phyloP scores from a whole-genome alignment of 352 stramenopile genomes.

The Pythium aquatile region DNA sequence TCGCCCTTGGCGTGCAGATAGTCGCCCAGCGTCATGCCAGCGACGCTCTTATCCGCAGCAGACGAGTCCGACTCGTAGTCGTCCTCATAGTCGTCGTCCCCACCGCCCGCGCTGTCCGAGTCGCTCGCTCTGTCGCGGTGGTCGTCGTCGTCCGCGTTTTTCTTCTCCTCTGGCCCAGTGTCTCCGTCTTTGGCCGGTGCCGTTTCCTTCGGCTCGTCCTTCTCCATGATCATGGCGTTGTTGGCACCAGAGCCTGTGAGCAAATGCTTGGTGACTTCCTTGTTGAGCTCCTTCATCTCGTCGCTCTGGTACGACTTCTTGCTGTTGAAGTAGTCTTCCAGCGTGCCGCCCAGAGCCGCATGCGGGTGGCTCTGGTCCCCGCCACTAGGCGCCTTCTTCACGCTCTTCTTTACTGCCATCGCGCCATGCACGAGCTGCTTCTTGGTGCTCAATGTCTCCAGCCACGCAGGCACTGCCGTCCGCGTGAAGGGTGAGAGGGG shows the following conservation, averaged over 20 bases:
- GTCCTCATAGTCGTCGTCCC: constrained; percentile 38
- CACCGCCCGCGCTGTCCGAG: constrained; percentile 12
- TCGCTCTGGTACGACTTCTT: constrained; percentile 32
- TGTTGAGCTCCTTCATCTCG: constrained; percentile 30
- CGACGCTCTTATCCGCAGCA: constrained; percentile 29
- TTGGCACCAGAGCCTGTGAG: constrained; percentile 44
- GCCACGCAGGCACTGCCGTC: no score
- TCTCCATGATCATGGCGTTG: constrained; percentile 57
- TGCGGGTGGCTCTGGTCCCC: constrained; percentile 20
- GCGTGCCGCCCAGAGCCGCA: constrained; percentile 26
- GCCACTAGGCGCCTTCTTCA: constrained; percentile 24
- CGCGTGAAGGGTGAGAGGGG: no score
- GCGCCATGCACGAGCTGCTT: not conserved
- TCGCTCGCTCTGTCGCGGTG: constrained; percentile 11
- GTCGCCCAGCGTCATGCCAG: constrained; percentile 53
- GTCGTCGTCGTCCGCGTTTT: constrained; percentile 5
- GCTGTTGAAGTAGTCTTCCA: constrained; percentile 47
- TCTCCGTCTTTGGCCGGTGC: constrained; percentile 2
- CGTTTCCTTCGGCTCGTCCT: constrained; percentile 6
- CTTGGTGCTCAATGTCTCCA: not conserved
- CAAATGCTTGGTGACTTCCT: constrained; percentile 54
- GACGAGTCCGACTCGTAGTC: constrained; percentile 45
- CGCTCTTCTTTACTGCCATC: constrained; percentile 33
- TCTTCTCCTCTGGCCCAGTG: not conserved
- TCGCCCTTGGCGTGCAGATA: constrained; percentile 50